These are phyloP conservation scores for Trichoderma guizhouense DNA, from an alignment of 2,329 filamentous ascomycete species.

Conservation along the genomic window DNA sequence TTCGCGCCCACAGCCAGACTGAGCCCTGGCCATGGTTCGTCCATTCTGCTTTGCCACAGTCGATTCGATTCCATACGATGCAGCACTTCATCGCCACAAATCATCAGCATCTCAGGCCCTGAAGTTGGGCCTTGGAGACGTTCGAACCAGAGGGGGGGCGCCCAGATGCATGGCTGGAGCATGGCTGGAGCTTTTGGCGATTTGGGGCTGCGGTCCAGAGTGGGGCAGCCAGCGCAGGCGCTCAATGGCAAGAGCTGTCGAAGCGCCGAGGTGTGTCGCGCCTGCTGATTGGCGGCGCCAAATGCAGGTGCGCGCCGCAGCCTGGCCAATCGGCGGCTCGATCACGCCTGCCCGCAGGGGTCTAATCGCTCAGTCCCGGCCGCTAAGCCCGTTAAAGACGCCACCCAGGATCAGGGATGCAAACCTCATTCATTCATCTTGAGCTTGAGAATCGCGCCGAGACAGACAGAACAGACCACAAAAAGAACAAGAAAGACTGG, in stretches of 20 bases:
- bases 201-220: conserved; percentile 29
- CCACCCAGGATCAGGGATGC: conserved; percentile 1
- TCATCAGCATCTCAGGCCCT: background rate
- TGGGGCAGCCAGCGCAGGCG: conserved; percentile 25
- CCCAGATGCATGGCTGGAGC: conserved; percentile 23
- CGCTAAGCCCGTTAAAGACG: conserved; percentile 18
- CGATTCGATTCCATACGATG: background rate
- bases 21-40: background rate
- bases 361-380: conserved; percentile 33
- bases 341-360: conserved; percentile 36
- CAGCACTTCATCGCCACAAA: background rate
- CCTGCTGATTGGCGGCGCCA: conserved; percentile 36
- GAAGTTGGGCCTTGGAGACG: background rate
- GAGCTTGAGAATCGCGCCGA: background rate
- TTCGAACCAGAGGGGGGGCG: conserved; percentile 5
- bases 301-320: conserved; percentile 27
- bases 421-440: background rate
- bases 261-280: conserved; percentile 34
- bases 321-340: conserved; percentile 32
- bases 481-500: no score
- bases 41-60: background rate
- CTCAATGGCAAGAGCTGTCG: conserved; percentile 33
- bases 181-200: conserved; percentile 31
- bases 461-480: background rate
- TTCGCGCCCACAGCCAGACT: background rate